Base-by-base conservation (phyloP, 2,329 filamentous ascomycete species). In the Lasiodiplodia theobromae region DNA sequence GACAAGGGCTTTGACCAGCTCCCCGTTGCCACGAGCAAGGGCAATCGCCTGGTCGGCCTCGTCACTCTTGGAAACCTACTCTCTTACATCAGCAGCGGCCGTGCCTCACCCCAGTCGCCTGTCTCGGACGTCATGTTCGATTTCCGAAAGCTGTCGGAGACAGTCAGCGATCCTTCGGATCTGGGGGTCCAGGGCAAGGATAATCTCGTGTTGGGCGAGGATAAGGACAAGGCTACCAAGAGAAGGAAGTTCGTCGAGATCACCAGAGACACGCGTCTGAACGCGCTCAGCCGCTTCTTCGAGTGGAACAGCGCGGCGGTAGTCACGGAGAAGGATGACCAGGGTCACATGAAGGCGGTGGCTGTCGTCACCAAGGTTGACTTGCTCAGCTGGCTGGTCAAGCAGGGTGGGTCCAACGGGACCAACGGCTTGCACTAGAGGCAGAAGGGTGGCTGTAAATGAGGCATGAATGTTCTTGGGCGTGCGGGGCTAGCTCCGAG, bases 1-100 rank as follows among this genome's bases (percentile, higher is more conserved):
- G 96, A 99, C 77, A 97, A 96, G 83, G 93, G 94, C 71, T 99
- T 97, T 79, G 96, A 99, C 77, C 96, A 99, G 82, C 91, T 99
- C 52, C 96, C 96, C 53, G 96, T 99, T 18, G 90, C 96, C 10
- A 86, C 89, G 0, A 83, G 89, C 21, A 89, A 89, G 70, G 87
- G 85, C 71, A 72, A 73, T 21, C 90, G 89, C 75, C 91, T 99
- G 7, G 93, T 97, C 63, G 96, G 96, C 40, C 88, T 99, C 7
- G 92, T 99, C 49, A 99, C 96, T 0, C 88, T 99, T 34, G 96
- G 96, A 54, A 98, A 99, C 81, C 86, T 98, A 66, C 89, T 99
- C 63, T 94, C 91, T 75, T 96, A 93, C 83, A 91, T 99, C 75
- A 94, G 92, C 1, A 89, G 90, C 63, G 93, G 93, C 18, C 91